Percentiles rank a stretch among this genome's conserved stretches.
These are phyloP conservation scores for Solanum bukasovii DNA, from an alignment of 257 asterid genomes.

Conservation along the genomic window DNA sequence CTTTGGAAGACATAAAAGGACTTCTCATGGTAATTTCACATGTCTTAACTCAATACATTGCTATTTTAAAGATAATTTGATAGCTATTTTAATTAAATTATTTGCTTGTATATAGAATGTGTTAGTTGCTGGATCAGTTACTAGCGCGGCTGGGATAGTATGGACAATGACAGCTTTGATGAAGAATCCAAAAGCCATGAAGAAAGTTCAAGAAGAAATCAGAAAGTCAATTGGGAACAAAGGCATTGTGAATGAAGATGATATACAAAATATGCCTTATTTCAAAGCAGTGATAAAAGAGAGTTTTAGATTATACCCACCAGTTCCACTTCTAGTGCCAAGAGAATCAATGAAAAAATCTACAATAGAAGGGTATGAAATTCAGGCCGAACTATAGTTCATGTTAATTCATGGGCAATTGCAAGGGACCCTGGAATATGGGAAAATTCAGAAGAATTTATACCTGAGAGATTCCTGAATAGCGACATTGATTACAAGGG, in stretches of 20 bases:
- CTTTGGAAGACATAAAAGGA: no score
- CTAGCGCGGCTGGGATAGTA: background rate
- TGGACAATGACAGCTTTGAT: background rate
- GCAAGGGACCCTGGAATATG: background rate
- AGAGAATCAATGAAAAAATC: background rate
- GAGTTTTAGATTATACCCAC: background rate
- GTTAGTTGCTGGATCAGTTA: background rate
- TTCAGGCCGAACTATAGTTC: background rate
- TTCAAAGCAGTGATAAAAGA: background rate
- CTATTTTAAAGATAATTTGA: no score
- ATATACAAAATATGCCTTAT: background rate
- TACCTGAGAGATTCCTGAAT: no score
- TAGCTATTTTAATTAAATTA: no score
- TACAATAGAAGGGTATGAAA: background rate
- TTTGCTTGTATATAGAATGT: background rate
- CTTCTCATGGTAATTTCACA: no score
- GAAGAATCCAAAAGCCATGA: background rate
- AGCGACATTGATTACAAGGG: no score
- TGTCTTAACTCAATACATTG: no score
- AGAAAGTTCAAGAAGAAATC: background rate
- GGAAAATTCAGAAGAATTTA: no score
- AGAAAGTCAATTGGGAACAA: background rate
- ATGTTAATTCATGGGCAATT: background rate
- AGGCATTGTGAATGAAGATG: background rate
- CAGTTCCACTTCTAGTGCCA: background rate